Evolutionary conservation across 352 stramenopile genomes (phyloP), one percentile per base, ranked within the genome.

Genomic region (Poterioochromonas sp.): DNA sequence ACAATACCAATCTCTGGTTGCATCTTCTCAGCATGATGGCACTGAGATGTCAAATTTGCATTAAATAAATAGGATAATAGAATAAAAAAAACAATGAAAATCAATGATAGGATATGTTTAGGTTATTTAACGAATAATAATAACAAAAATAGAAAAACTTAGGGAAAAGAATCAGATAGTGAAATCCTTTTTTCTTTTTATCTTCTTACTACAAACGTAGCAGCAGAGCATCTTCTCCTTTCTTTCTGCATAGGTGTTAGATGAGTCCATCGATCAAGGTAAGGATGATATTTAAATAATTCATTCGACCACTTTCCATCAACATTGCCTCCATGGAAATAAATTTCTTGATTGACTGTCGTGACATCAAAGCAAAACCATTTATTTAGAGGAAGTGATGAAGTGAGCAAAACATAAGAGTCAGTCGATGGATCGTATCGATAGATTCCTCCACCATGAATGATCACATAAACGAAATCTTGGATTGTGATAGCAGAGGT

Each of bases 351-450:
- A 41, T 26, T 41, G 22, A 41, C 26, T 5, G 34, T n/a, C 1
- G 22, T 43, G 26, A n/a, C 60, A 69, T 69, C 60, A 26, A 69
- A 69, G 35, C 60, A 69, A 43, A 44, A 43, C 60, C 60, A 69
- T 29, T 26, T 15, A 1, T 11, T 20, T 5, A 69, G 1, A 12
- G 60, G 60, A 18, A 69, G 26, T 1, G 39, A 20, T 18, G 22
- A 12, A n/a, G n/a, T n/a, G 20, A 69, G 32, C 11, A 5, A 8
- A 1, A 43, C 1, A 69, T 69, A 69, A 43, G 8, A 29, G 1
- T 22, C 34, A n/a, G 3, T 26, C 11, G 1, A 1, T 12, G 60
- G 60, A 43, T 39, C 32, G 60, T 32, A 69, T 40, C 22, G 8
- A 39, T 18, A 40, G 26, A 69, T 26, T 5, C 11, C 3, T 1